phyloP scores from a whole-genome alignment of 2,329 filamentous ascomycete species.

The Claviceps africana region DNA sequence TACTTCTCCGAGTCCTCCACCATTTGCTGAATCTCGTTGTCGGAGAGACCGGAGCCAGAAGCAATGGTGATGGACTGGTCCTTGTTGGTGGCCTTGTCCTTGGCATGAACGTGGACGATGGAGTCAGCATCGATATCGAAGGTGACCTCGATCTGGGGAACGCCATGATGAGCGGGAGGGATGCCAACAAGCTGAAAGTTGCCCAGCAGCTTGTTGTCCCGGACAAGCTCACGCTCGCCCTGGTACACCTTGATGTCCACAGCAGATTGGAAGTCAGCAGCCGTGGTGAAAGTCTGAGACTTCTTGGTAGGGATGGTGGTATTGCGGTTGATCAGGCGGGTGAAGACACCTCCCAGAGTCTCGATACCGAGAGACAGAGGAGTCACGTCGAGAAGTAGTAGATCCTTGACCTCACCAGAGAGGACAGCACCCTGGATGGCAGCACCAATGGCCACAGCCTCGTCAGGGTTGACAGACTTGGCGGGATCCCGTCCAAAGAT shows the following conservation, averaged over 20 bases:
- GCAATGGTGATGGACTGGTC: slow-evolving; percentile 99
- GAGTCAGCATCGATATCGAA: slow-evolving; percentile 98
- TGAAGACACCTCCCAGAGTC: slow-evolving; percentile 96
- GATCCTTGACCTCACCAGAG: slow-evolving; percentile 90
- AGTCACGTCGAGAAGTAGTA: slow-evolving; percentile 88
- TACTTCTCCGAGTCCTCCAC: slow-evolving; percentile 96
- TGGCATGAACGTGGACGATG: slow-evolving; percentile 93
- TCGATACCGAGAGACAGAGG: slow-evolving; percentile 96
- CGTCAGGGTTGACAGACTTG: slow-evolving; percentile 97
- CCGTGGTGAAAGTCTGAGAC: slow-evolving; percentile 94
- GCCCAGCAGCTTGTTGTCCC: slow-evolving; percentile 94
- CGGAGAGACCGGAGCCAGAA: slow-evolving; percentile 90
- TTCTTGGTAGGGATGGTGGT: slow-evolving; percentile 99
- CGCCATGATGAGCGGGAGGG: slow-evolving; percentile 87
- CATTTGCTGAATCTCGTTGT: slow-evolving; percentile 92
- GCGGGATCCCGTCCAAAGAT: slow-evolving; percentile 93
- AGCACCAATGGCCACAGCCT: slow-evolving; percentile 95
- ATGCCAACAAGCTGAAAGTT: slow-evolving; percentile 99
- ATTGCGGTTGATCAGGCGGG: slow-evolving; percentile 95
- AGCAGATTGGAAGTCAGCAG: slow-evolving; percentile 94
- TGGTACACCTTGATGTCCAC: slow-evolving; percentile 99
- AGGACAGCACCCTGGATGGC: slow-evolving; percentile 95
- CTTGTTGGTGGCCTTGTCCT: slow-evolving; percentile 99
- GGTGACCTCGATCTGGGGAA: slow-evolving; percentile 93
- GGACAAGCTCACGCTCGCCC: slow-evolving; percentile 97